Evolutionary conservation across 306 rosid species (phyloP).

Genomic region (Rubus idaeus): DNA sequence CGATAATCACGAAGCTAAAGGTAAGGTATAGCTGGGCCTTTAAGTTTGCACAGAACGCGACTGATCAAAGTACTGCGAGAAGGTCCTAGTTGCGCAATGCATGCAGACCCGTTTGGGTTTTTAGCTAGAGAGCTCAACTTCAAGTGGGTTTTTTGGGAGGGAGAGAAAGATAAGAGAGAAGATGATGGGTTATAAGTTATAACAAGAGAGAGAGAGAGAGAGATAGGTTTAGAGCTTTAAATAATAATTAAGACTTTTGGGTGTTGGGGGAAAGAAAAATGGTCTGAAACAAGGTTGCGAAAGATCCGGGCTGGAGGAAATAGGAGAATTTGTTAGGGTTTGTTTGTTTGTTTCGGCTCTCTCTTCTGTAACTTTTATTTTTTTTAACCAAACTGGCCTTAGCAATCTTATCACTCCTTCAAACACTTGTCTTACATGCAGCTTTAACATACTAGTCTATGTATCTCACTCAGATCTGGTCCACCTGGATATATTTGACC

Average conservation of each 20-base stretch:
- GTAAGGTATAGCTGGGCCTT: background rate
- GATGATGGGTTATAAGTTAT: conserved; percentile 9
- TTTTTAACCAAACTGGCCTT: conserved; percentile 33
- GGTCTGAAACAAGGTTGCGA: conserved; percentile 85
- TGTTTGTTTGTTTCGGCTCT: conserved; percentile 20
- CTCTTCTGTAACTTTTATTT: background rate
- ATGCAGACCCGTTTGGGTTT: conserved; percentile 47
- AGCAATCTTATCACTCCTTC: conserved; percentile 1
- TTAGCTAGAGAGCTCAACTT: background rate
- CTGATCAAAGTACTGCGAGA: background rate
- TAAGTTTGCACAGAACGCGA: background rate
- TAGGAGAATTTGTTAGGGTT: conserved; percentile 44
- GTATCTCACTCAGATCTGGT: conserved; percentile 3
- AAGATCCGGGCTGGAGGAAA: conserved; percentile 72
- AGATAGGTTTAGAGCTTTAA: too few species aligned
- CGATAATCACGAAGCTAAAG: conserved; percentile 30
- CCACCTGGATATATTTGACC: conserved; percentile 1
- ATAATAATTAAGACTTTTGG: conserved; percentile 6
- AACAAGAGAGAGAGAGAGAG: background rate
- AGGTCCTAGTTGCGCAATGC: conserved; percentile 26
- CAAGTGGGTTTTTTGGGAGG: conserved; percentile 2
- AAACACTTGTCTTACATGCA: conserved; percentile 92
- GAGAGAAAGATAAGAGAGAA: conserved; percentile 8
- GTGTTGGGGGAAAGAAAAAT: conserved; percentile 47
- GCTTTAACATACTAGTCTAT: conserved; percentile 22